Base-by-base conservation (phyloP, 306 rosid genomes). In the Argentina anserina region DNA sequence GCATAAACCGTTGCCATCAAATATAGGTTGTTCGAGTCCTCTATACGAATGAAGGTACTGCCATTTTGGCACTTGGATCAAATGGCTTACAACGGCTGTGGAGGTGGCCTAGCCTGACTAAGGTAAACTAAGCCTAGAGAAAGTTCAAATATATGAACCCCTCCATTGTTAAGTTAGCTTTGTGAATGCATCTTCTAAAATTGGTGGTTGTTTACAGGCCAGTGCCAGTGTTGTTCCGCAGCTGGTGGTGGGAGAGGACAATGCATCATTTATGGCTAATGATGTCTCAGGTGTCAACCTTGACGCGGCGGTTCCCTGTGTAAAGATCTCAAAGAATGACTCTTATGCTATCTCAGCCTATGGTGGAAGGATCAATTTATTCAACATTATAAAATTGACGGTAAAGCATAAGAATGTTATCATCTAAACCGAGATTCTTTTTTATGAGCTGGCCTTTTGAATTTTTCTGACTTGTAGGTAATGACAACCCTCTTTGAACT, bases 1-100 rank as follows among this genome's bases (percentile, higher is more conserved):
- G 64, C 61, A 67, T 60, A 40, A 69, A 68, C 36, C 33, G 34
- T 43, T 33, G 29, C 65, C 55, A 42, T 34, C 58, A 50, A 53
- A 78, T 75, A 59, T 73, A 92, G 98, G 97, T 92, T 0, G 84
- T 88, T 56, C 87, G 93, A 66, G 97, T 92, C 66, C 74, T 92
- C 17, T 92, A 92, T 74, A 86, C 97, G 1, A 88, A 89, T 76
- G 80, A 87, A 67, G 98, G 96, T 62, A 82, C 81, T 65, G 97
- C 96, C 65, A 77, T 92, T 77, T 85, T 92, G 86, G 98, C 98
- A 70, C 95, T 92, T 69, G 96, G 93, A 59, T 87, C 97, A 69
- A 87, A 88, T 72, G 98, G 98, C 61, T 81, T 84, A 53, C 98
- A 92, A 81, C 86, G 86, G 84, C 84, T 92, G 53, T 92, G 98